Percentiles rank a stretch among this genome's conserved stretches.
phyloP scores from a whole-genome alignment of 768 basidiomycete species.

The Phaeotremella fagi region DNA sequence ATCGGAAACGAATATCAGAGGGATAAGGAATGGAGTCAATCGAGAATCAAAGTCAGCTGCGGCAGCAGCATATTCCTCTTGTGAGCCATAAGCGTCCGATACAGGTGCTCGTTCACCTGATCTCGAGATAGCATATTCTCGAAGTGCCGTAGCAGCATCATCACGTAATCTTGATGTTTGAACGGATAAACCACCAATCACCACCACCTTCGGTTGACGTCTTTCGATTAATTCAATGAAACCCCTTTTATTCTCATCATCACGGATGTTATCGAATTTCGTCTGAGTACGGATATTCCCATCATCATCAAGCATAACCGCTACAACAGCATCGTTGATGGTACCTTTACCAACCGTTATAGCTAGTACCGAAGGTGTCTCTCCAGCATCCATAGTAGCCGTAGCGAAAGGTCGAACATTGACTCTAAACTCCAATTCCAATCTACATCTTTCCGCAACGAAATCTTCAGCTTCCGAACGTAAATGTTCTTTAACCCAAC shows the following conservation, averaged over 20 bases:
- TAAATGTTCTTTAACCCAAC: slow-evolving; percentile 83
- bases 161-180: slow-evolving; percentile 55
- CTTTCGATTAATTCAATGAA: slow-evolving; percentile 77
- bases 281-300: slow-evolving; percentile 87
- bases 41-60: slow-evolving; percentile 22
- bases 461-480: slow-evolving; percentile 85
- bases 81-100: slow-evolving; percentile 20
- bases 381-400: slow-evolving; percentile 65
- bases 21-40: slow-evolving; percentile 23
- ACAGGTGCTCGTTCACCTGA: slow-evolving; percentile 26
- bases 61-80: slow-evolving; percentile 32
- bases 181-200: slow-evolving; percentile 80
- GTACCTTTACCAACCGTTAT: slow-evolving; percentile 95
- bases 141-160: slow-evolving; percentile 33
- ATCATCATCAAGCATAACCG: slow-evolving; percentile 79
- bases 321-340: slow-evolving; percentile 78
- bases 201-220: slow-evolving; percentile 80
- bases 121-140: slow-evolving; percentile 29
- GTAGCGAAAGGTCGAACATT: slow-evolving; percentile 72
- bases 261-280: slow-evolving; percentile 79
- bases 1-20: slow-evolving; percentile 73
- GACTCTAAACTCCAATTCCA: slow-evolving; percentile 67
- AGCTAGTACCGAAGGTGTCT: slow-evolving; percentile 70
- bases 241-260: slow-evolving; percentile 62
- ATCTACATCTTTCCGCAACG: slow-evolving; percentile 64